phyloP scores from a whole-genome alignment of 2,329 filamentous ascomycete species.

The Talaromyces sp. region DNA sequence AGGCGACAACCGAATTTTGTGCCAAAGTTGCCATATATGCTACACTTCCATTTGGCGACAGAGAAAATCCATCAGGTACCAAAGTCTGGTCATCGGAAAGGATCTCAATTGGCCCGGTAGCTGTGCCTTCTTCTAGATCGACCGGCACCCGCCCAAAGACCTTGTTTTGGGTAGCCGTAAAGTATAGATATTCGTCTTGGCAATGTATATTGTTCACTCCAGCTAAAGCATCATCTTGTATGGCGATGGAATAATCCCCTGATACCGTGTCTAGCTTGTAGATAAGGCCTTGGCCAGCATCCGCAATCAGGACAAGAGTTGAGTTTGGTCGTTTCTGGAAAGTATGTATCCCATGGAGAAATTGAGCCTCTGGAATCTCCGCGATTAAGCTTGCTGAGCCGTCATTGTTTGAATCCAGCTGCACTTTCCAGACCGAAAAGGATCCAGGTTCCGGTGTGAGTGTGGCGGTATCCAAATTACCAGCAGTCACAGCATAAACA shows the following conservation, averaged over 20 bases:
- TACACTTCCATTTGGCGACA: constrained; percentile 12
- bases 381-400: constrained; percentile 8
- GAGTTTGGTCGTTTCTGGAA: constrained; percentile 11
- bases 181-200: constrained; percentile 14
- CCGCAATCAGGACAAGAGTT: constrained; percentile 12
- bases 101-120: constrained; percentile 13
- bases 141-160: constrained; percentile 17
- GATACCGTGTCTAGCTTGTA: constrained; percentile 13
- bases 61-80: constrained; percentile 16
- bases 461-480: constrained; percentile 6
- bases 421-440: constrained; percentile 15
- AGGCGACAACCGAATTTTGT: constrained; percentile 13
- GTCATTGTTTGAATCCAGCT: constrained; percentile 4
- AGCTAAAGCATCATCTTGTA: constrained; percentile 13
- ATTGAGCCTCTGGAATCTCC: constrained; percentile 13
- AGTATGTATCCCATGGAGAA: constrained; percentile 14
- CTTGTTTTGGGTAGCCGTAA: constrained; percentile 13
- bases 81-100: constrained; percentile 11
- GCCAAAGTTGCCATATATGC: constrained; percentile 15
- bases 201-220: constrained; percentile 15
- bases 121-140: constrained; percentile 12
- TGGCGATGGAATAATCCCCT: constrained; percentile 12
- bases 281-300: constrained; percentile 13
- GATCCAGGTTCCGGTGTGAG: constrained; percentile 7
- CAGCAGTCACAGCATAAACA: constrained; percentile 14